Evolutionary conservation across 768 basidiomycete species (phyloP).

Genomic region (Boletus rubescentipes): DNA sequence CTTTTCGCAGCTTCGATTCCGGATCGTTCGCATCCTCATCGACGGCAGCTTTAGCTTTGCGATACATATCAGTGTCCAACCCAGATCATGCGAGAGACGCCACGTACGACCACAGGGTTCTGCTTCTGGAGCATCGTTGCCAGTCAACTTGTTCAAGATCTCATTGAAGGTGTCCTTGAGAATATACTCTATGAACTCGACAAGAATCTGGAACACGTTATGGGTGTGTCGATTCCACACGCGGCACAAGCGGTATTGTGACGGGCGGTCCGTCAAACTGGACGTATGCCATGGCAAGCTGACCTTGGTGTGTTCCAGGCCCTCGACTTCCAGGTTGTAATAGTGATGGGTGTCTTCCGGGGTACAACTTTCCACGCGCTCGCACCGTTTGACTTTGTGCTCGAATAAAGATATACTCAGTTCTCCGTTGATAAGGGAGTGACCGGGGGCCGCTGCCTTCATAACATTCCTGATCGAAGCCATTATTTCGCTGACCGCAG

Average conservation of each 20-base stretch:
- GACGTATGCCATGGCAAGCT: neutral
- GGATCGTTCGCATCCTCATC: neutral
- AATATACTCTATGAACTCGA: conserved; percentile 18
- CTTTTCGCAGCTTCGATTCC: conserved; percentile 8
- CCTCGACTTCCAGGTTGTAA: conserved; percentile 14
- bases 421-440: conserved; percentile 24
- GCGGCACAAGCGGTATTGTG: conserved; percentile 22
- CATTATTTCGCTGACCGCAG: neutral
- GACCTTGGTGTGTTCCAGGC: conserved; percentile 9
- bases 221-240: conserved; percentile 16
- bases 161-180: neutral
- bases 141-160: neutral
- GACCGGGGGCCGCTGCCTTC: conserved; percentile 15
- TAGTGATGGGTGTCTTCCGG: neutral
- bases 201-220: conserved; percentile 16
- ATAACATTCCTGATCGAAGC: conserved; percentile 6
- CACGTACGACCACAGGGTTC: conserved; percentile 2
- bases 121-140: neutral
- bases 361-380: neutral
- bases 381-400: conserved; percentile 16
- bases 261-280: neutral
- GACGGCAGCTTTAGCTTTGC: neutral
- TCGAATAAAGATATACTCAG: conserved; percentile 24
- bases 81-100: neutral
- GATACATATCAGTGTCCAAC: neutral